Base-by-base conservation (phyloP, 2,329 filamentous ascomycete species). In the Penicillium sp. region DNA sequence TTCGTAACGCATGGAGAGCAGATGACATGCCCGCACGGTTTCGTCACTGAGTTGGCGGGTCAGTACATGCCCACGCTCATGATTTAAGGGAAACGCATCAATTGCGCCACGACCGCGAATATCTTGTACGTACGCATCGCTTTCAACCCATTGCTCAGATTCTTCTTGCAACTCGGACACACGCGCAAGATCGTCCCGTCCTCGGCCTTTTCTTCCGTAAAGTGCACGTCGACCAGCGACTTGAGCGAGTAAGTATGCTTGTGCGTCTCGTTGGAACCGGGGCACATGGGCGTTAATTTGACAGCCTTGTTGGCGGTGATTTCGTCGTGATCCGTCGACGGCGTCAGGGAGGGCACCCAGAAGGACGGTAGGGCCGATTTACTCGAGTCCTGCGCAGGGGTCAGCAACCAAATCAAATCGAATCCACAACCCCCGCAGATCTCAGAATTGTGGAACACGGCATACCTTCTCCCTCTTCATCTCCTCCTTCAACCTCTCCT, bases 1-100 rank as follows among this genome's bases (percentile, higher is more conserved):
- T 92, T 90, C 56, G 88, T 85, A 15, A 93, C 89, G 71, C 94
- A 97, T 41, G 85, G 88, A 69, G 90, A 89, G 76, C 94, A 99
- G 22, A 97, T 77, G 0, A 98, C 92, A 73, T 99, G 94, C 0
- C 94, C 94, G 70, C 94, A 99, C 0, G 91, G 90, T 73, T 91
- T 93, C 1, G 91, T 88, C 54, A 97, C 79, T 81, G 4, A 15
- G 25, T 20, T 28, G n/a, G 51, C 17, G 15, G 15, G 47, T 65
- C 47, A 63, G 61, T 51, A 38, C 25, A 17, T 14, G 4, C 11
- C n/a, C 10, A 53, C 38, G 25, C 15, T 17, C 7, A n/a, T 20
- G 2, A 6, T 11, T 8, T 14, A 1, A 20, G n/a, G 25, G 14
- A 8, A 4, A 20, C 22, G 20, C 31, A 17, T 37, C 2, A 49